Base-by-base conservation (phyloP, 148 eudicot genomes). In the Vaccinium vitisidaea region DNA sequence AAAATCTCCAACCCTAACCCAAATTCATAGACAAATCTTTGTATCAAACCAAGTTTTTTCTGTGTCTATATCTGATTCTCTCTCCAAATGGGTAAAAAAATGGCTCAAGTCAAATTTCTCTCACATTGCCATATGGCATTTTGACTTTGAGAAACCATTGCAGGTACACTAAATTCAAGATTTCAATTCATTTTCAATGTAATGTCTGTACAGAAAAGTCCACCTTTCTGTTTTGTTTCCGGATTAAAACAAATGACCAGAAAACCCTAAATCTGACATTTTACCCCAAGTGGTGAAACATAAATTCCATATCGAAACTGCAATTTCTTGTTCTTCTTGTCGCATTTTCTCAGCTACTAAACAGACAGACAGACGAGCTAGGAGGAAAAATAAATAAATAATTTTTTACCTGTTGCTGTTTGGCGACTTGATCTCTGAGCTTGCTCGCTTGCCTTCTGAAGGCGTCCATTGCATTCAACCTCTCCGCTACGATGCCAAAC, bases 371-470 rank as follows among this genome's bases (percentile, higher is more conserved):
- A 43, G 46, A 43, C 46, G 6, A 43, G 46, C 46, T 43, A 43
- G 46, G 46, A 43, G 46, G 5, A 43, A 5, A 54, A n/a, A 65
- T 75, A 81, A 54, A 53, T 63, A 13, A 69, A 4, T 19, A 52
- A 21, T 27, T 32, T 80, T 80, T 25, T 79, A 94, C 98, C 98
- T 91, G 98, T 82, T 94, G 98, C 78, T 94, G 98, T 86, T 94
- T 94, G 80, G 96, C 95, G 54, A 94, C 98, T 91, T 94, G 98
- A 10, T 94, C 98, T 88, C 94, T 88, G 82, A 94, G 84, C 87
- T 93, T 94, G 82, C 91, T 91, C 70, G 98, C 98, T 90, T 93
- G 98, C 87, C 90, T 94, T 88, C 96, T 93, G 63, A 94, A 83
- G 23, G 98, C 92, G 79, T 94, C 96, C 98, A 94, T 94, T n/a